Base-by-base conservation (phyloP, 2,329 filamentous ascomycete genomes). In the Venturia aucupariae region DNA sequence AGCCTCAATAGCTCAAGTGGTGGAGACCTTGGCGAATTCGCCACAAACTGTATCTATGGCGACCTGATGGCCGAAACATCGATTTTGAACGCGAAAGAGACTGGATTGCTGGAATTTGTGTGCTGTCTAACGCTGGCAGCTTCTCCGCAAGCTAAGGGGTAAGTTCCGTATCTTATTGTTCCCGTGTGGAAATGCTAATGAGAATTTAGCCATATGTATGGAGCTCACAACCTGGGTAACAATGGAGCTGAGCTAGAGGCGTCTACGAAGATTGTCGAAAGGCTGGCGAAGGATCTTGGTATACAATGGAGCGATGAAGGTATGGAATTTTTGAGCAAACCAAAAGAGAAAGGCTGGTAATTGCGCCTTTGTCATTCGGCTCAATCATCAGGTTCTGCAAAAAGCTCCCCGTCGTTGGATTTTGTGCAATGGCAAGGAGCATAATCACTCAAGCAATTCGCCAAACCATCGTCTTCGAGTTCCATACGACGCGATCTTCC, bases 21-120 rank as follows among this genome's bases (percentile, higher is more conserved):
- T 38, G 64, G 54, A 13, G 55, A 46, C 24, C 42, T 67, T 27
- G 66, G 66, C 22, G 66, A 41, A 3, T 65, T 67, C 19, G 64
- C 66, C 5, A 59, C 64, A 2, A 1, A 30, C 32, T 67, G 66
- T 41, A 62, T 67, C 15, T 67, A 66, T 54, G 48, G 48, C 2
- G 48, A 54, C 22, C 17, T 54, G 5, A n/a, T 54, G 4, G 48
- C 48, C 4, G 48, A 54, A n/a, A 30, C 10, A 11, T 30, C 24
- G 24, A 30, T 54, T 30, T 54, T 54, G 48, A 15, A 54, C 17
- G 48, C 2, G 24, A 30, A 54, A 15, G 48, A 54, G 24, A 54
- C 48, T 6, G 48, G 48, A 2, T 19, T 54, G 24, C 6, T 30
- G 48, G 48, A 30, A n/a, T 30, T 54, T 54, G 48, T 30, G 3